Conservation (phyloP, 208 protist species). For the Willaertia magna region DNA sequence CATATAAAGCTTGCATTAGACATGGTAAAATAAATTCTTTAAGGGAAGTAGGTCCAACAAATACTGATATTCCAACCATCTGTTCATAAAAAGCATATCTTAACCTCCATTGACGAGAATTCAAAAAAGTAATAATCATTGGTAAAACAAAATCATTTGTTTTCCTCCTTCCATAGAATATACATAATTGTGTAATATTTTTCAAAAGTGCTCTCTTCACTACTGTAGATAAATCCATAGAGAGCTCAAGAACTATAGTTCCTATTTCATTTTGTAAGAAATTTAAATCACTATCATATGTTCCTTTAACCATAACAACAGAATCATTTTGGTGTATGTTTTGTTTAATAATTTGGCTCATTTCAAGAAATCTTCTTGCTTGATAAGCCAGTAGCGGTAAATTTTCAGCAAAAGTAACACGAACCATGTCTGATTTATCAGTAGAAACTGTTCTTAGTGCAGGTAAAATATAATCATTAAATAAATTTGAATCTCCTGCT, state of each 20-base stretch:
- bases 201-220: neutral
- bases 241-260: neutral
- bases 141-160: neutral
- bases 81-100: constrained; percentile 9
- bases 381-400: neutral
- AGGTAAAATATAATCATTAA: constrained; percentile 47
- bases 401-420: constrained; percentile 4
- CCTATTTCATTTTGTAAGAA: neutral
- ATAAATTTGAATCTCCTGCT: constrained; percentile 35
- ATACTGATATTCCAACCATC: neutral
- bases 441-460: constrained; percentile 32
- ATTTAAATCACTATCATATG: neutral
- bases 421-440: neutral
- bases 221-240: neutral
- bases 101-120: neutral
- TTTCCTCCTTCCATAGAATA: constrained; percentile 1
- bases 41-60: neutral
- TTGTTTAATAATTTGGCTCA: neutral
- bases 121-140: neutral
- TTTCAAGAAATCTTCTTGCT: constrained; percentile 8
- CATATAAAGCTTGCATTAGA: neutral
- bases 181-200: neutral
- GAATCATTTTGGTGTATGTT: neutral
- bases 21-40: constrained; percentile 9
- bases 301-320: neutral